Evolutionary conservation across 495 filamentous ascomycete genomes (phyloP).

Genomic region (Pseudotulostoma volvatum): DNA sequence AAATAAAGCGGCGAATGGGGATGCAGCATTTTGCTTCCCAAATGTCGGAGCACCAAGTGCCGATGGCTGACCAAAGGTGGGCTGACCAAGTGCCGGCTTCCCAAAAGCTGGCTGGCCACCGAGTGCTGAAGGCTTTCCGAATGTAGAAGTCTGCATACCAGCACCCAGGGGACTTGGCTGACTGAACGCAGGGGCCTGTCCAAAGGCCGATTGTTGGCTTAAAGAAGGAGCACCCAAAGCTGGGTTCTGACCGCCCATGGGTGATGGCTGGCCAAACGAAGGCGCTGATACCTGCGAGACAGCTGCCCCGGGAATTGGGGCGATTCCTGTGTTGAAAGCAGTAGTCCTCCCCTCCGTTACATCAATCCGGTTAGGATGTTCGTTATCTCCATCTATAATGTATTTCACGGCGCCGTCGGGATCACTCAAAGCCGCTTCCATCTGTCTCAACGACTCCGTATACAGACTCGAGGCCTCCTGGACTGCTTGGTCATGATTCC

Average conservation of each 20-base stretch:
- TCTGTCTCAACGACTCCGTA: conserved; percentile 48
- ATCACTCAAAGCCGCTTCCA: conserved; percentile 46
- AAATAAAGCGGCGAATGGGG: conserved; percentile 5
- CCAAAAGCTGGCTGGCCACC: conserved; percentile 11
- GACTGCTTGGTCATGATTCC: conserved; percentile 47
- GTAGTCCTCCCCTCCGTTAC: conserved; percentile 36
- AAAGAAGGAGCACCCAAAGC: conserved; percentile 5
- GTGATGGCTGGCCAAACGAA: conserved; percentile 10
- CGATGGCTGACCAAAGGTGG: conserved; percentile 17
- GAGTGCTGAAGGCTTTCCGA: conserved; percentile 17
- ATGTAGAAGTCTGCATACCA: conserved; percentile 9
- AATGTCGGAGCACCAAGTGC: conserved; percentile 22
- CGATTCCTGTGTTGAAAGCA: background rate
- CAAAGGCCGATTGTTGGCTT: background rate
- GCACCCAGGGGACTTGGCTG: conserved; percentile 20
- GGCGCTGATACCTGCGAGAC: conserved; percentile 2
- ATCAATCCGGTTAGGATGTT: conserved; percentile 70
- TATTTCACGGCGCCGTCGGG: conserved; percentile 57
- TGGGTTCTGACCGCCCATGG: background rate
- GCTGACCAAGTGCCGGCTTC: conserved; percentile 15
- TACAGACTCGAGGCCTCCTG: conserved; percentile 45
- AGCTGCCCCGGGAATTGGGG: conserved; percentile 5
- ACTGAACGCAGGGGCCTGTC: conserved; percentile 9
- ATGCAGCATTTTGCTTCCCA: conserved; percentile 16
- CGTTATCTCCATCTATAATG: conserved; percentile 46